Conservation (phyloP, 805 yeast species). For the Cyberlindnera veronae region DNA sequence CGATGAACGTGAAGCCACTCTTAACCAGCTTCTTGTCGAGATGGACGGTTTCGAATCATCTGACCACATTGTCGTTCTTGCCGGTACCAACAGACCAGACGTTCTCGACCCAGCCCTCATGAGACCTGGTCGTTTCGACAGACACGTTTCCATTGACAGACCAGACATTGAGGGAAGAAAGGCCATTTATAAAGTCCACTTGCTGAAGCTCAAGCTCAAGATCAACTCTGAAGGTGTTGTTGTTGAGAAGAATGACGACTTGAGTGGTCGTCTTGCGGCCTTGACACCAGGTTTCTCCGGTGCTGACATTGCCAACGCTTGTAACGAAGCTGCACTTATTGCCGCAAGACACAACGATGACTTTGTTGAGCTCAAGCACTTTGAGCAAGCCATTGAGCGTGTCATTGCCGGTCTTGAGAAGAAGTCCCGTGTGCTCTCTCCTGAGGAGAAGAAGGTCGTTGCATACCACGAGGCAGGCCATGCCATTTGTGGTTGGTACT, state of each 20-base stretch:
- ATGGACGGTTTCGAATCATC: conserved; percentile 92
- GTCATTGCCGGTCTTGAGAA: conserved; percentile 93
- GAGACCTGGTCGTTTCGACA: conserved; percentile 94
- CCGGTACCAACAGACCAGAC: conserved; percentile 94
- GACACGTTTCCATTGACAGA: conserved; percentile 80
- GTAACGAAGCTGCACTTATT: conserved; percentile 91
- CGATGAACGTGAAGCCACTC: conserved; percentile 90
- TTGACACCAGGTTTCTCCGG: conserved; percentile 95
- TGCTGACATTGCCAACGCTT: conserved; percentile 92
- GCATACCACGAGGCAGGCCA: conserved; percentile 98
- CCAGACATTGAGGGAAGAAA: conserved; percentile 91
- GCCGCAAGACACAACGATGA: conserved; percentile 78
- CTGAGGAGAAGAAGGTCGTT: conserved; percentile 78
- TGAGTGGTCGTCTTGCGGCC: conserved; percentile 84
- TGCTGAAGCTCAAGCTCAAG: conserved; percentile 53
- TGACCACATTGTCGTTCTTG: conserved; percentile 89
- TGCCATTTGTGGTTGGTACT: conserved; percentile 93
- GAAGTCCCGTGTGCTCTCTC: conserved; percentile 72
- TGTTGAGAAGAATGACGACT: conserved; percentile 45
- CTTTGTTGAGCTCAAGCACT: conserved; percentile 63
- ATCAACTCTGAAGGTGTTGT: conserved; percentile 38
- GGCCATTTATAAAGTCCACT: conserved; percentile 79
- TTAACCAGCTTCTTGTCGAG: conserved; percentile 88
- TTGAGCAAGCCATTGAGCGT: conserved; percentile 90
- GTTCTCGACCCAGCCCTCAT: conserved; percentile 83